phyloP scores from a whole-genome alignment of 768 basidiomycete genomes.

The Tubosaeta sp. region DNA sequence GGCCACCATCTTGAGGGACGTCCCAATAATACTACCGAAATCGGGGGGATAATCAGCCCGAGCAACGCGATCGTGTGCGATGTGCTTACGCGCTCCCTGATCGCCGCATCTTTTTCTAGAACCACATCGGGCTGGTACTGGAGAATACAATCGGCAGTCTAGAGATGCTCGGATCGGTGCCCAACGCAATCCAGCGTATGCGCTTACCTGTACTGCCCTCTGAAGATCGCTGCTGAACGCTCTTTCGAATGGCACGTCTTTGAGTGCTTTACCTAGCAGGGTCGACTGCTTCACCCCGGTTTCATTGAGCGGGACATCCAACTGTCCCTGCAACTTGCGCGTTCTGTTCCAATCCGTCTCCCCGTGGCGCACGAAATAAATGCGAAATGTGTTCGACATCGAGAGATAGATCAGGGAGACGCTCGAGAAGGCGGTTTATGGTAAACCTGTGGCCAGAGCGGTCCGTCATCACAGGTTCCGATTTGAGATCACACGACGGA shows the following conservation, averaged over 20 bases:
- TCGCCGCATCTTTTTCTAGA: background rate
- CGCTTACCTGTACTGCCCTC: slow-evolving; percentile 55
- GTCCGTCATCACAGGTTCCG: background rate
- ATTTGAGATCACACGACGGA: background rate
- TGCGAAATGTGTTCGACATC: slow-evolving; percentile 32
- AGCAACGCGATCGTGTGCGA: background rate
- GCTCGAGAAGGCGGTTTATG: background rate
- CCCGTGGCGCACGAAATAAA: slow-evolving; percentile 69
- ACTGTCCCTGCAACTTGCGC: slow-evolving; percentile 65
- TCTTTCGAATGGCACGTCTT: slow-evolving; percentile 48
- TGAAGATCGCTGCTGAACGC: slow-evolving; percentile 62
- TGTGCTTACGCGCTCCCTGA: background rate
- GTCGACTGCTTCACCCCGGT: slow-evolving; percentile 46
- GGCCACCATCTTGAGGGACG: background rate
- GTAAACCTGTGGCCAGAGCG: background rate
- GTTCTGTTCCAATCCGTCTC: slow-evolving; percentile 64
- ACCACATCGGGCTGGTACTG: background rate
- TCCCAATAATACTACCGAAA: background rate
- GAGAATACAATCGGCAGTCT: background rate
- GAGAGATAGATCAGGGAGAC: background rate
- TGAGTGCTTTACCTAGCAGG: slow-evolving; percentile 47
- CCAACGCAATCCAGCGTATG: background rate
- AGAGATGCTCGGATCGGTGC: background rate
- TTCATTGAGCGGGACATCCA: slow-evolving; percentile 61
- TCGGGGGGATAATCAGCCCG: background rate